phyloP scores from a whole-genome alignment of 139 green algal species.

The Tetradesmus lagerheimii region DNA sequence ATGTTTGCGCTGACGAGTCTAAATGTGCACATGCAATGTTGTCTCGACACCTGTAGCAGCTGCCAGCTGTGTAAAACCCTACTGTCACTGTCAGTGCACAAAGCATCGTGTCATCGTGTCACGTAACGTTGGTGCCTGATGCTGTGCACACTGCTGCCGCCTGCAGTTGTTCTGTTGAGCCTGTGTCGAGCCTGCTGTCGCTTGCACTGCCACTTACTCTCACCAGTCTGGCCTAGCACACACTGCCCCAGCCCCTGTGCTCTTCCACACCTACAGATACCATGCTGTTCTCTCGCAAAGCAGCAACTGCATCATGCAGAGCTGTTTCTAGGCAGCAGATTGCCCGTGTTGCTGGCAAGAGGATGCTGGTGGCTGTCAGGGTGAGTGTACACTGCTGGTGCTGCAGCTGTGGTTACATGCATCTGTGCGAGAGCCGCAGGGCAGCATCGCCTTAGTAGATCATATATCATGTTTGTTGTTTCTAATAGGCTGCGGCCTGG shows the following conservation, averaged over 20 bases:
- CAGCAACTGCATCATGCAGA: not conserved
- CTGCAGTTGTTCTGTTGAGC: not conserved
- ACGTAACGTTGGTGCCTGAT: not conserved
- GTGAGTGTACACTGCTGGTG: not conserved
- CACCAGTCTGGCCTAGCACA: not conserved
- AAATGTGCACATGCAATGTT: too few species aligned
- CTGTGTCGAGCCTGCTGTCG: not conserved
- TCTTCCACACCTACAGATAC: not conserved
- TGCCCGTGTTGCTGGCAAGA: not conserved
- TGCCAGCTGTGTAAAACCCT: too few species aligned
- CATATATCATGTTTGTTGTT: too few species aligned
- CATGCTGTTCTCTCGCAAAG: not conserved
- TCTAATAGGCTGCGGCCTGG: not conserved
- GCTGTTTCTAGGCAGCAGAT: not conserved
- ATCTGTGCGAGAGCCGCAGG: not conserved
- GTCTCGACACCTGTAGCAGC: too few species aligned
- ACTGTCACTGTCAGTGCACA: too few species aligned
- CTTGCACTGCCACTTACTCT: not conserved
- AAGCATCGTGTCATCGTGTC: not conserved
- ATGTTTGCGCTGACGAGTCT: too few species aligned
- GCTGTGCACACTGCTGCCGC: not conserved
- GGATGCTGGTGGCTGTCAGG: slow-evolving; percentile 5
- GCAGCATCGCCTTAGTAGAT: not conserved
- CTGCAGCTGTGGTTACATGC: not conserved
- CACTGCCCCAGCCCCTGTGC: not conserved